phyloP scores from a whole-genome alignment of 768 basidiomycete genomes.

The Tylopilus balloui region DNA sequence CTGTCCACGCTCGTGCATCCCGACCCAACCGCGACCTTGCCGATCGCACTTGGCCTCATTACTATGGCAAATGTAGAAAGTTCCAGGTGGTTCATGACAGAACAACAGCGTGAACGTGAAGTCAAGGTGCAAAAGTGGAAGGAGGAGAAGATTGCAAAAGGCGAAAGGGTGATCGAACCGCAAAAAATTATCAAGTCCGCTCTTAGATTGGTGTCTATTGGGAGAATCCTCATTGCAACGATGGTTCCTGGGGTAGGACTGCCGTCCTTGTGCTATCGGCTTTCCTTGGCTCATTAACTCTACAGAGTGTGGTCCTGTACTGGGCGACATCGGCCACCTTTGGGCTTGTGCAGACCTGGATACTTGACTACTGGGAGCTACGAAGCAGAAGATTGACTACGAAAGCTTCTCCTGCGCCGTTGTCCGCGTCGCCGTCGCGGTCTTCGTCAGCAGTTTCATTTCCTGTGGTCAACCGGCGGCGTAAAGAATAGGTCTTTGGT shows the following conservation, averaged over 20 bases:
- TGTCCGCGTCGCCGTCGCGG: neutral
- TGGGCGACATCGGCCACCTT: constrained; percentile 76
- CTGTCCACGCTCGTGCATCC: constrained; percentile 65
- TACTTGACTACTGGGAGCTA: constrained; percentile 60
- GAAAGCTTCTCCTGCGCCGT: neutral
- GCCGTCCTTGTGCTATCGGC: constrained; percentile 16
- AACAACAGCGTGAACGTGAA: constrained; percentile 50
- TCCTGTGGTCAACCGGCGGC: neutral
- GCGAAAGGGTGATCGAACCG: constrained; percentile 43
- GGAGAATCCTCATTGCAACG: constrained; percentile 62
- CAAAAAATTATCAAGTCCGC: constrained; percentile 49
- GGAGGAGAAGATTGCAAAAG: constrained; percentile 39
- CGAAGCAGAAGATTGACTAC: constrained; percentile 29
- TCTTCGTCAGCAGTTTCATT: neutral
- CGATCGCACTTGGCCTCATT: constrained; percentile 65
- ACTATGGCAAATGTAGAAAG: constrained; percentile 80
- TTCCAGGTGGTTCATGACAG: constrained; percentile 65
- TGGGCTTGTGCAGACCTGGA: constrained; percentile 72
- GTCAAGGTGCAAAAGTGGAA: constrained; percentile 45
- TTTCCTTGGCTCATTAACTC: constrained; percentile 5
- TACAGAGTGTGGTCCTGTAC: constrained; percentile 60
- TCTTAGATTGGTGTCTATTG: constrained; percentile 55
- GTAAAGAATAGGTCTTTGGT: constrained; percentile 21
- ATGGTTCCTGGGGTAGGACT: constrained; percentile 62
- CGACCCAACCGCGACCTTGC: constrained; percentile 66